Base-by-base conservation (phyloP, 345 rosid genomes). In the Gossypium thurberi region DNA sequence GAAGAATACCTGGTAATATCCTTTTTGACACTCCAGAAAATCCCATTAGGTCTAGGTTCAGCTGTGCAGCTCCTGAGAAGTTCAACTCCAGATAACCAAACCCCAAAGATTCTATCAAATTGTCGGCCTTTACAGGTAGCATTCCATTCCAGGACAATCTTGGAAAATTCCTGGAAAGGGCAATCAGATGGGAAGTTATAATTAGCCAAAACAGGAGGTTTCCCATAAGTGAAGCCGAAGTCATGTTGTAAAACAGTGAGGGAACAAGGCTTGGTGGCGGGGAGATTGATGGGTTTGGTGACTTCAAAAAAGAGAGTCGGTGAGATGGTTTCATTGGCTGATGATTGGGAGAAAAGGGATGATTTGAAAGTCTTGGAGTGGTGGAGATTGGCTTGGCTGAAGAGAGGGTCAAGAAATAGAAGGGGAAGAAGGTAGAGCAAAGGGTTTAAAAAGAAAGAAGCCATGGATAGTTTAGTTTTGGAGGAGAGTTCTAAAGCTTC, bases 51-150 rank as follows among this genome's bases (percentile, higher is more conserved):
- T 6, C 77, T 82, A 18, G 97, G 98, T 87, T 94, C 97, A 13
- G 96, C 98, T 14, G 97, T 87, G 81, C 98, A 94, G 83, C 98
- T 88, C 67, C 98, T 83, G 74, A 94, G 91, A 81, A 94, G 85
- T 91, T 94, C 98, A 0, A 87, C 93, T 0, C 97, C 98, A 42
- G 85, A 85, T 12, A 94, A 82, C 98, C 97, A 94, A 51, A 91
- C 81, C 0, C 98, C 98, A 66, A 91, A 90, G 4, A 94, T 94
- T 13, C 97, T 87, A 64, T 94, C 98, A 72, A 76, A 91, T 70
- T 94, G 98, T 56, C 88, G 81, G 28, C 98, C 98, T 78, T 69
- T 76, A 81, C 87, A 81, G 1, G 94, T 90, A 26, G 98, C 93
- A 63, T 84, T 86, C 87, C 91, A 91, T 59, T 91, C 93, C 15